Percentiles rank a stretch among this genome's conserved stretches.
phyloP scores from a whole-genome alignment of 1,139 yeast genomes.

The Barnettozyma hawaiiensis region DNA sequence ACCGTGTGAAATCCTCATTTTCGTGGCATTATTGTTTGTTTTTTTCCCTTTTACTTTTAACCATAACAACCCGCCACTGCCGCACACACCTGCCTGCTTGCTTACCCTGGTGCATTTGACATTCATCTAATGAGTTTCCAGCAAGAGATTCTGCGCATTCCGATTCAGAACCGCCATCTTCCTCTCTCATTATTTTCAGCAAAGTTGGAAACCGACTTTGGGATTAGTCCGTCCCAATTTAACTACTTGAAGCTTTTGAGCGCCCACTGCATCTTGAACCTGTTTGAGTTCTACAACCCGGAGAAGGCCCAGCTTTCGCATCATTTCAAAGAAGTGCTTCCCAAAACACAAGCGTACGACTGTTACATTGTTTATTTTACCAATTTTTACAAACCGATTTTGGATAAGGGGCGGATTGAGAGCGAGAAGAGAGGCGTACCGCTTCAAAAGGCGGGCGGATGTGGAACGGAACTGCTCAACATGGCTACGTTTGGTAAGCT shows the following conservation, averaged over 20 bases:
- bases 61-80: slow-evolving; percentile 1
- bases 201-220: not conserved
- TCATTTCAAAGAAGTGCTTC: slow-evolving; percentile 1
- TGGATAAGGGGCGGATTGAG: slow-evolving; percentile 2
- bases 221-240: not conserved
- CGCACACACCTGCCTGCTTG: too few species aligned
- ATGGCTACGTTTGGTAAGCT: slow-evolving; percentile 20
- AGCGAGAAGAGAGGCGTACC: not conserved
- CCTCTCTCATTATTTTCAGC: not conserved
- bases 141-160: not conserved
- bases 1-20: not conserved
- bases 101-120: too few species aligned
- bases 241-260: slow-evolving; percentile 8
- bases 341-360: slow-evolving; percentile 14
- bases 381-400: not conserved
- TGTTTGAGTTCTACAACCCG: slow-evolving; percentile 9
- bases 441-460: not conserved
- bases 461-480: slow-evolving; percentile 3
- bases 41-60: not conserved
- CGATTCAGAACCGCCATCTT: not conserved
- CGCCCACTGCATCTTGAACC: slow-evolving; percentile 12
- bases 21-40: too few species aligned
- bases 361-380: slow-evolving; percentile 12
- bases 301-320: not conserved
- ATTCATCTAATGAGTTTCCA: not conserved